Percentiles rank a stretch among this genome's conserved stretches.
Evolutionary conservation across 371 early-diverging fungal species (phyloP).

Genomic region (Mortierella sp.): DNA sequence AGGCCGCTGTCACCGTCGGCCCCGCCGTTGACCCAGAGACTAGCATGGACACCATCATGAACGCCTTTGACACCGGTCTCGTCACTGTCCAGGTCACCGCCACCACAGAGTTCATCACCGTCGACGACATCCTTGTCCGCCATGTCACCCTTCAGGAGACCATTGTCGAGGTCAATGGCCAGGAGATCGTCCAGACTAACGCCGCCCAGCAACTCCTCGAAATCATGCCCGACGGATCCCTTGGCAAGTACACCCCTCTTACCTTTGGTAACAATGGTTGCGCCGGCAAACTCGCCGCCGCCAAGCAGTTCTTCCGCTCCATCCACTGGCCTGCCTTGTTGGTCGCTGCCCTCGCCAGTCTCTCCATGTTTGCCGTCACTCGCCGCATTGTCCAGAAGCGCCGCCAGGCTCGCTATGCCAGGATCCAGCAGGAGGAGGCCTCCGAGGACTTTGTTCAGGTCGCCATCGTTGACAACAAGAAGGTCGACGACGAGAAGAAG

Average conservation of each 20-base stretch:
- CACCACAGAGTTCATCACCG: slow-evolving; percentile 60
- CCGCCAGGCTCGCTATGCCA: slow-evolving; percentile 44
- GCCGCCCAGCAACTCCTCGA: slow-evolving; percentile 77
- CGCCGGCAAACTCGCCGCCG: slow-evolving; percentile 12
- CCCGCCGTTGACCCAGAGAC: slow-evolving; percentile 76
- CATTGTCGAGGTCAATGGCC: slow-evolving; percentile 77
- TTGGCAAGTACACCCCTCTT: slow-evolving; percentile 58
- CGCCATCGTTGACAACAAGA: slow-evolving; percentile 41
- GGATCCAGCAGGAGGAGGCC: slow-evolving; percentile 34
- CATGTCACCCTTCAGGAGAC: slow-evolving; percentile 70
- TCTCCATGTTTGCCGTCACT: slow-evolving; percentile 21
- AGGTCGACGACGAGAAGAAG: slow-evolving; percentile 43
- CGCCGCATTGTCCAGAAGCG: slow-evolving; percentile 34
- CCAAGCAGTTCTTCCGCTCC: slow-evolving; percentile 31
- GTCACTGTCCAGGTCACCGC: slow-evolving; percentile 77
- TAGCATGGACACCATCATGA: slow-evolving; percentile 58
- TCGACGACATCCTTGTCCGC: slow-evolving; percentile 63
- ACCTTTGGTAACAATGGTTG: slow-evolving; percentile 19
- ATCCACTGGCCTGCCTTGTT: slow-evolving; percentile 42
- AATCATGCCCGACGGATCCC: slow-evolving; percentile 64
- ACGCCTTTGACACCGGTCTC: slow-evolving; percentile 73
- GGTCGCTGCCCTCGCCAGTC: slow-evolving; percentile 11
- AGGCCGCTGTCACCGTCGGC: slow-evolving; percentile 71
- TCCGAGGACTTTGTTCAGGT: slow-evolving; percentile 44
- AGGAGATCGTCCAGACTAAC: slow-evolving; percentile 74